Base-by-base conservation (phyloP, 2,329 filamentous ascomycete species). In the Pseudogymnoascus sp. region DNA sequence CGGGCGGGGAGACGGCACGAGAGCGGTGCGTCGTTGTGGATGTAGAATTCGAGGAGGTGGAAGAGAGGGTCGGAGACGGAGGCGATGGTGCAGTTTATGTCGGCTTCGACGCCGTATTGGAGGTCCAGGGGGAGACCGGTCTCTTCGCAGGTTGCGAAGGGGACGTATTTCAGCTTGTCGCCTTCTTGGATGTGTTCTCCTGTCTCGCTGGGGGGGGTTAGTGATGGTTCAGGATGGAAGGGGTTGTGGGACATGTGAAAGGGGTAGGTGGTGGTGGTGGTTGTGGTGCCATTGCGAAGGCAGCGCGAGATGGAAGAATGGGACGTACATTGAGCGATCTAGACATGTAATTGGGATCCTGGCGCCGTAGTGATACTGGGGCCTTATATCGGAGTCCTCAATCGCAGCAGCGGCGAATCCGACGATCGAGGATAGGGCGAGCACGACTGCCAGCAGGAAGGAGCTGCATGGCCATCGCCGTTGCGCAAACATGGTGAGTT, bases 41-140 rank as follows among this genome's bases (percentile, higher is more conserved):
- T 88, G 82, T 97, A 97, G 82, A 97, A 97, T 78, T 97, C 90
- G 78, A 93, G 88, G 61, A 93, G 84, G 77, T 95, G 90, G 81
- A 91, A 95, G 81, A 93, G 89, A 42, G 89, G 84, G 74, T 93
- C 90, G 70, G 84, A 82, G 70, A 93, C 82, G 77, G 90, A 83
- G 72, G 88, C 80, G 70, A 95, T 87, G 63, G 90, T 95, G 80
- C 90, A 95, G 78, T 93, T 93, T 69, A 91, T 77, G 74, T 96
- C 92, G 77, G 77, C 78, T 73, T 93, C 90, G 69, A 89, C 78
- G 74, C 93, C 93, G 78, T 96, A 97, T 75, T 85, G 83, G 74
- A 99, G 88, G 71, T 95, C 87, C 70, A 99, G 86, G 0, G 93
- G 88, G 60, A 84, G 83, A 46, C 82, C 82, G 11, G 95, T 97